Evolutionary conservation across 2,329 filamentous ascomycete species (phyloP), one percentile per base, ranked within the genome.

Genomic region (Mycogone perniciosa): DNA sequence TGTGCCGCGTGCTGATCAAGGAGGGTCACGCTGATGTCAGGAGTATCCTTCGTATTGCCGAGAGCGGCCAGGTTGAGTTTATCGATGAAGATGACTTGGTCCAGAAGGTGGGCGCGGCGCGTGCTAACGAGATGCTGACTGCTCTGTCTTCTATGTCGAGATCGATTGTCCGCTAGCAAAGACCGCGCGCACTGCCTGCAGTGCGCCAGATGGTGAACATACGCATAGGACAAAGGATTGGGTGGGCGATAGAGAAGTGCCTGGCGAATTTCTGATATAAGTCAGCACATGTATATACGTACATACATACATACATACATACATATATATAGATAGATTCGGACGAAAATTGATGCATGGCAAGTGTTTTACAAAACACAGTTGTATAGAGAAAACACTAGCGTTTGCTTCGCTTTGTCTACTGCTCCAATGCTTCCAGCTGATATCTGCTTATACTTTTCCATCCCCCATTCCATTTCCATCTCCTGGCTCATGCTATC

Each of bases 401-500:
- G 27, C 35, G 34, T 11, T 9, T 51, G 51, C 42, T 60, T 62
- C 26, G 53, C 42, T 31, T 49, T 50, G 31, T 48, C 45, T 38
- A 40, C 43, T 44, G 8, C 31, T 31, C 29, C 31, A 42, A 41
- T 26, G 30, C 35, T 11, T 38, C 20, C 33, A 48, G 26, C 34
- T 48, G 31, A 34, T 38, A 35, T 33, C 30, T 52, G 33, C 44
- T 29, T 39, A 33, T 43, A 45, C 41, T 50, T 53, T 53, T 53
- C 43, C 29, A 48, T 43, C 37, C 31, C 39, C 40, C 34, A 41
- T 33, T 49, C 20, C 45, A 7, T 27, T 33, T 48, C 39, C 48
- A 37, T 51, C 48, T 39, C 39, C 44, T 42, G 31, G n/a, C 30
- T 38, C 26, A 56, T 54, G 48, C 52, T 54, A 50, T 52, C 43